Percentiles rank a stretch among this genome's conserved stretches.
Conservation (phyloP, 1,284 basidiomycete species). For the Rhodotorula sp. region DNA sequence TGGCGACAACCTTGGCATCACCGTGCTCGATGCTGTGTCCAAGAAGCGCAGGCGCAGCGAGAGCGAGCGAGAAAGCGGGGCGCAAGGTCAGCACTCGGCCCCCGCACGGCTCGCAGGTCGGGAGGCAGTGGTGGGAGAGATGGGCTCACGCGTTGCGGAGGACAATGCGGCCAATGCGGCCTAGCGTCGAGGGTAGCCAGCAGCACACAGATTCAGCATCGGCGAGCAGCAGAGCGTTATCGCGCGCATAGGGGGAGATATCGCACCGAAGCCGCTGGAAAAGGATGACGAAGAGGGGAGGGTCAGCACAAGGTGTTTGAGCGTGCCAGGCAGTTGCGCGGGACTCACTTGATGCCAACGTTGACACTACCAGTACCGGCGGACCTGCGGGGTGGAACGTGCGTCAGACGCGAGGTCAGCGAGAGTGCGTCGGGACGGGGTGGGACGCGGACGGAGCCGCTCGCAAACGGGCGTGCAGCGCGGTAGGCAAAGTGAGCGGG, state of each 20-base stretch:
- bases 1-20: constrained; percentile 62
- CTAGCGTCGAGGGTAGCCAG: constrained; percentile 53
- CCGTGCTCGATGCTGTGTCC: constrained; percentile 60
- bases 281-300: constrained; percentile 6
- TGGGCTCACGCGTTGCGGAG: constrained; percentile 77
- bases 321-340: constrained; percentile 17
- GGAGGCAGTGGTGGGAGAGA: background rate
- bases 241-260: background rate
- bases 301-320: constrained; percentile 11
- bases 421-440: background rate
- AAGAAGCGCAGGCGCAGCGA: background rate
- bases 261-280: constrained; percentile 74
- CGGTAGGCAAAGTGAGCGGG: background rate
- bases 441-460: background rate
- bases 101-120: too few species aligned
- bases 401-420: background rate
- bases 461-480: background rate
- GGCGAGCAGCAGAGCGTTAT: too few species aligned
- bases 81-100: too few species aligned
- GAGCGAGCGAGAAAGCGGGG: background rate
- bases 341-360: constrained; percentile 88
- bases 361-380: constrained; percentile 52
- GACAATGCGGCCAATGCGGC: constrained; percentile 98
- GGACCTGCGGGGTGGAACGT: background rate
- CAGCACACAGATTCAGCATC: background rate